These are phyloP conservation scores for Penicillium carneum DNA, from an alignment of 2,329 filamentous ascomycete genomes.

Conservation along the genomic window DNA sequence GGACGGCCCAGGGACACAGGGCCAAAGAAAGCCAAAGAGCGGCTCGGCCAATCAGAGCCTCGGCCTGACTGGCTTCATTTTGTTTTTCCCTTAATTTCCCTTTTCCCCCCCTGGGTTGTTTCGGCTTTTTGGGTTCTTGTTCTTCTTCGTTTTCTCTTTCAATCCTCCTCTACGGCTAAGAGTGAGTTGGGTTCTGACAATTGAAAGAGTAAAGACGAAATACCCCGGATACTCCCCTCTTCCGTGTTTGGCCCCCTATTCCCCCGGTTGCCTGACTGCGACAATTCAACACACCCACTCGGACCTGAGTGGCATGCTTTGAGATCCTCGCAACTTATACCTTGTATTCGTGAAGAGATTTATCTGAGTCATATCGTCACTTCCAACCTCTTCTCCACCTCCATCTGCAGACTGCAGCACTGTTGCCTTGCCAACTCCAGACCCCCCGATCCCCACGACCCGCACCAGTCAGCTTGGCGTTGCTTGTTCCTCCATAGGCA, in stretches of 20 bases:
- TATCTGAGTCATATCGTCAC: not conserved
- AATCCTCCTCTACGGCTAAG: constrained; percentile 12
- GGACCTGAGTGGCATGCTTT: constrained; percentile 10
- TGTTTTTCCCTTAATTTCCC: constrained; percentile 16
- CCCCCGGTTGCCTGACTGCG: constrained; percentile 14
- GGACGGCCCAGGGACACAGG: constrained; percentile 5
- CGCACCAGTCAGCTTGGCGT: constrained; percentile 37
- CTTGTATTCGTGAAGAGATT: not conserved
- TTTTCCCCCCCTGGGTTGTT: constrained; percentile 1
- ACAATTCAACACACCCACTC: constrained; percentile 8
- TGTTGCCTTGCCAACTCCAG: constrained; percentile 38
- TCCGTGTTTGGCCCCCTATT: constrained; percentile 23
- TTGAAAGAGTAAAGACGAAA: not conserved
- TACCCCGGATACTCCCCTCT: not conserved
- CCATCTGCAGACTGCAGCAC: constrained; percentile 7
- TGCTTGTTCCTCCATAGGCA: constrained; percentile 32
- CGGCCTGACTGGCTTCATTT: constrained; percentile 21
- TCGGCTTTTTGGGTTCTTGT: constrained; percentile 1
- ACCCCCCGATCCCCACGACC: constrained; percentile 25
- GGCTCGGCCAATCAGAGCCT: constrained; percentile 23
- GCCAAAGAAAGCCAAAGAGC: constrained; percentile 10
- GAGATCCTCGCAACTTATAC: not conserved
- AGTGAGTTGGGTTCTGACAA: constrained; percentile 4
- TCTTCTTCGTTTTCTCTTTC: constrained; percentile 1
- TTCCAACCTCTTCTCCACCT: constrained; percentile 2